Percentiles rank a stretch among this genome's conserved stretches.
phyloP scores from a whole-genome alignment of 352 stramenopile genomes.

The Pythium rishiriense region DNA sequence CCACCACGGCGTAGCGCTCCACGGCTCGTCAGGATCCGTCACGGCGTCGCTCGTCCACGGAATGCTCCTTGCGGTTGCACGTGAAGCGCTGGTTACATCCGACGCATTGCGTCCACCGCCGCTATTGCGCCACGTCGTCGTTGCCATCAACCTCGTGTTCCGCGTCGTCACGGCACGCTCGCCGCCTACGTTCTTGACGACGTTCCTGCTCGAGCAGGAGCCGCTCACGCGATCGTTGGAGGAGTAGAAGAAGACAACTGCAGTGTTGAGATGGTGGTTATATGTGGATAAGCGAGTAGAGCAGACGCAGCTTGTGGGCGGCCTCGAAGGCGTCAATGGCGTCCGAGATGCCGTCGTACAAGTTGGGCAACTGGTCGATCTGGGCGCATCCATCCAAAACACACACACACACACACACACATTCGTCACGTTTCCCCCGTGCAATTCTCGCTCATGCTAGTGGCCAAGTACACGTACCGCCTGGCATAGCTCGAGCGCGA shows the following conservation, averaged over 20 bases:
- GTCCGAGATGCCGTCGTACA: slow-evolving; percentile 52
- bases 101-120: slow-evolving; percentile 13
- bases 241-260: slow-evolving; percentile 12
- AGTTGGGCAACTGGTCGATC: slow-evolving; percentile 50
- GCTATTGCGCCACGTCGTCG: slow-evolving; percentile 39
- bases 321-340: slow-evolving; percentile 62
- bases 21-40: slow-evolving; percentile 28
- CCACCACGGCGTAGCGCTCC: slow-evolving; percentile 51
- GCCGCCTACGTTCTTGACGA: slow-evolving; percentile 64
- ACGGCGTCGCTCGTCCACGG: slow-evolving; percentile 49
- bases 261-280: slow-evolving; percentile 23
- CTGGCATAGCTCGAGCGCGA: slow-evolving; percentile 78
- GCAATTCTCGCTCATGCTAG: too few relatives aligned
- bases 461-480: slow-evolving; percentile 50
- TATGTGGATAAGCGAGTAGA: slow-evolving; percentile 68
- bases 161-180: slow-evolving; percentile 57
- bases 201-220: slow-evolving; percentile 68
- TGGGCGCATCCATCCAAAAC: too few relatives aligned
- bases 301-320: slow-evolving; percentile 57
- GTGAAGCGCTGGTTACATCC: slow-evolving; percentile 28
- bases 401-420: slow-evolving; percentile 5
- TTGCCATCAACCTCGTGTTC: slow-evolving; percentile 56
- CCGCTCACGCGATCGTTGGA: slow-evolving; percentile 45
- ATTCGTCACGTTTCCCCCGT: too few relatives aligned
- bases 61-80: slow-evolving; percentile 42